These are phyloP conservation scores for Lagenidium giganteum DNA, from an alignment of 352 stramenopile species.

Conservation along the genomic window DNA sequence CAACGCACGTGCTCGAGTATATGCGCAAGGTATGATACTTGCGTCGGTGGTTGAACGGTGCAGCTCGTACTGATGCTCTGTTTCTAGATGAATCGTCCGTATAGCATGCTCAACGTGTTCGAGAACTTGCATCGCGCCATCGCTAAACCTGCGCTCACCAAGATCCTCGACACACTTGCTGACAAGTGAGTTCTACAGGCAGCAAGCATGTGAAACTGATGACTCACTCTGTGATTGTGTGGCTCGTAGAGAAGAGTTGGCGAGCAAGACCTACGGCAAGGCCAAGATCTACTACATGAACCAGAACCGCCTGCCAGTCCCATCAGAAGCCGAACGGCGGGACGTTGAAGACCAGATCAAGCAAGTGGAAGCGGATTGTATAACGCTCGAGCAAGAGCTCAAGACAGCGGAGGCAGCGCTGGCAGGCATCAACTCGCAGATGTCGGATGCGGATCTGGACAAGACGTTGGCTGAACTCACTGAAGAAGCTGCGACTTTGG, in stretches of 20 bases:
- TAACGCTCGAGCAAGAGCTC: conserved; percentile 42
- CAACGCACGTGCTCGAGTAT: conserved; percentile 56
- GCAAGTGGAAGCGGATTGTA: conserved; percentile 35
- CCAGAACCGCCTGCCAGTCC: conserved; percentile 55
- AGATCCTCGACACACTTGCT: conserved; percentile 66
- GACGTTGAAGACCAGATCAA: conserved; percentile 55
- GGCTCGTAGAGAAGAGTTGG: conserved; percentile 31
- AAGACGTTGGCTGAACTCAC: conserved; percentile 34
- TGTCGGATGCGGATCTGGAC: conserved; percentile 65
- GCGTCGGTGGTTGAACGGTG: neutral
- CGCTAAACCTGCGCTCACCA: conserved; percentile 67
- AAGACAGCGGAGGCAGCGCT: conserved; percentile 43
- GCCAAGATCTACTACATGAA: conserved; percentile 84
- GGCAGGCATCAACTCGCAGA: conserved; percentile 43
- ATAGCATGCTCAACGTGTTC: conserved; percentile 83
- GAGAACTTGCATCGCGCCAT: conserved; percentile 78
- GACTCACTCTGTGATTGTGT: no score
- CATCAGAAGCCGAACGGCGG: conserved; percentile 34
- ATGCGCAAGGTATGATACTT: conserved; percentile 50
- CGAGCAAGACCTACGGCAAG: conserved; percentile 75
- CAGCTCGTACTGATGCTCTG: conserved; percentile 1
- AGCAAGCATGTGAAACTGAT: no score
- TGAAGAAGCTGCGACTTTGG: conserved; percentile 28
- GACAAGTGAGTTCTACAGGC: conserved; percentile 25
- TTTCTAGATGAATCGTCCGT: conserved; percentile 66